phyloP scores from a whole-genome alignment of 257 asterid genomes.

The Mitragyna speciosa region DNA sequence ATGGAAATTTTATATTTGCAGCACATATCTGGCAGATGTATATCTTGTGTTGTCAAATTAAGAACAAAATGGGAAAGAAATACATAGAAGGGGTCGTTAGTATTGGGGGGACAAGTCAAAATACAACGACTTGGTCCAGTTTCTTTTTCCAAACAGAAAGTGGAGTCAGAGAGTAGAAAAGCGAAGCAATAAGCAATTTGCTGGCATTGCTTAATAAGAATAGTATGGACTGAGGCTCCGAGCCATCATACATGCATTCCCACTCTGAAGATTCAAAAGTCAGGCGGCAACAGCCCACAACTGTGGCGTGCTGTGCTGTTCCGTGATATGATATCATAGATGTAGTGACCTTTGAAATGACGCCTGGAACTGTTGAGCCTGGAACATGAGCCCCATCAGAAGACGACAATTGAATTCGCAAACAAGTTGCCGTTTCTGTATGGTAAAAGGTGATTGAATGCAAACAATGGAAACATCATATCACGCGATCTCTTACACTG shows the following conservation, averaged over 20 bases:
- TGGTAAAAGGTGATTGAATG: background rate
- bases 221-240: background rate
- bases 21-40: background rate
- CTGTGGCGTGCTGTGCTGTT: conserved; percentile 1
- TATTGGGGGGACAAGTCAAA: background rate
- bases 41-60: background rate
- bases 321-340: background rate
- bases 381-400: conserved; percentile 20
- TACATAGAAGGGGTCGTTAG: background rate
- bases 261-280: background rate
- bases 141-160: background rate
- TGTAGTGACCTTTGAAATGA: background rate
- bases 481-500: background rate
- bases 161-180: background rate
- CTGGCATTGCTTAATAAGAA: background rate
- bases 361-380: background rate
- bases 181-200: background rate
- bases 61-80: background rate
- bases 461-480: background rate
- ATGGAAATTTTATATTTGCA: background rate
- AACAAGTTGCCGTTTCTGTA: background rate
- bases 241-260: conserved; percentile 1
- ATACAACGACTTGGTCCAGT: background rate
- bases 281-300: conserved; percentile 1
- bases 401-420: conserved; percentile 4